phyloP scores from a whole-genome alignment of 306 rosid genomes.

The Cyamopsis tetragonoloba region DNA sequence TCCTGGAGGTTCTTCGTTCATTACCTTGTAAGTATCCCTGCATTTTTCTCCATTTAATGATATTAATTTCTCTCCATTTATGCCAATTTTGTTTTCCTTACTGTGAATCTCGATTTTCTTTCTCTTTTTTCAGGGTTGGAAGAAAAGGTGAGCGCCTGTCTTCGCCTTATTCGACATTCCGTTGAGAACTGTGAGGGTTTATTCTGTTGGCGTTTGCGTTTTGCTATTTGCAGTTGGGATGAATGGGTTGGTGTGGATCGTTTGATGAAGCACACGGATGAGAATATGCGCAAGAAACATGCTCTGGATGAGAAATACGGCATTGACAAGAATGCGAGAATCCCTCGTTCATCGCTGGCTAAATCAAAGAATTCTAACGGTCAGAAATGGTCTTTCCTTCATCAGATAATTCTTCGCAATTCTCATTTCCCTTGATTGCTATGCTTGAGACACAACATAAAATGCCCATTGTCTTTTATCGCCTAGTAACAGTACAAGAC shows the following conservation, averaged over 20 bases:
- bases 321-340: slow-evolving; percentile 42
- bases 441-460: background rate
- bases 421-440: background rate
- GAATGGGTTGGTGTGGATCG: slow-evolving; percentile 75
- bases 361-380: slow-evolving; percentile 45
- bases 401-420: background rate
- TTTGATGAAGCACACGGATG: slow-evolving; percentile 58
- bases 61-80: too few species aligned
- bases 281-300: slow-evolving; percentile 45
- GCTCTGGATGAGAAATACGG: slow-evolving; percentile 30
- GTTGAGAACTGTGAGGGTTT: background rate
- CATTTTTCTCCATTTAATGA: background rate
- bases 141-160: slow-evolving; percentile 48
- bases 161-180: slow-evolving; percentile 2
- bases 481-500: background rate
- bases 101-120: too few species aligned
- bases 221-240: slow-evolving; percentile 79
- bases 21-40: slow-evolving; percentile 52
- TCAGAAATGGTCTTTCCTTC: slow-evolving; percentile 31
- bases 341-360: slow-evolving; percentile 27
- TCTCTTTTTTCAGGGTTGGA: slow-evolving; percentile 74
- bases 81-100: too few species aligned
- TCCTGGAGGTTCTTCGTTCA: slow-evolving; percentile 60
- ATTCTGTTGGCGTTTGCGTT: slow-evolving; percentile 1
- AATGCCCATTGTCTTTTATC: background rate